Conservation (phyloP, 192 early-diverging fungal genomes). For the Coemansia sp. region DNA sequence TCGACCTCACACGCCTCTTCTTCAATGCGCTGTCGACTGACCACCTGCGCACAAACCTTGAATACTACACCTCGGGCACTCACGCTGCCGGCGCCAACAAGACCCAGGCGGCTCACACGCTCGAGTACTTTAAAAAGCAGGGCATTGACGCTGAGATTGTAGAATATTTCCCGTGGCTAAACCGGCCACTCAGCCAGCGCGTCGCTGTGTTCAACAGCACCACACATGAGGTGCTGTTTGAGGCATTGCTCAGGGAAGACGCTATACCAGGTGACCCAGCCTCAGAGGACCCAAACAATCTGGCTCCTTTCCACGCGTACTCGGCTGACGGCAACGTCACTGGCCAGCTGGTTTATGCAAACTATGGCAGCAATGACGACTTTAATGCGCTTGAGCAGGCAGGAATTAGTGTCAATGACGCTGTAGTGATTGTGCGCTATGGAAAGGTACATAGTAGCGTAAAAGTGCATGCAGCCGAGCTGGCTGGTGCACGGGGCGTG, state of each 20-base stretch:
- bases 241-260: constrained; percentile 60
- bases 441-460: constrained; percentile 56
- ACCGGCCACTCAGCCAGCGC: constrained; percentile 51
- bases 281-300: constrained; percentile 55
- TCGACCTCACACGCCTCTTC: constrained; percentile 44
- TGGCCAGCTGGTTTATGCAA: constrained; percentile 61
- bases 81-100: constrained; percentile 59
- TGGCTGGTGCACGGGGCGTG: constrained; percentile 56
- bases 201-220: constrained; percentile 55
- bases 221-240: constrained; percentile 45
- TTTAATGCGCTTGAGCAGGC: constrained; percentile 44
- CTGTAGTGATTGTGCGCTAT: constrained; percentile 60
- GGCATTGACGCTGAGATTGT: constrained; percentile 58
- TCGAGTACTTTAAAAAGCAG: constrained; percentile 46
- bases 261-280: constrained; percentile 61
- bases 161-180: constrained; percentile 60
- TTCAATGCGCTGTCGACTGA: constrained; percentile 43
- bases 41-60: constrained; percentile 42
- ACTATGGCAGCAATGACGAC: constrained; percentile 61
- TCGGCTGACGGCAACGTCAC: constrained; percentile 62
- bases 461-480: constrained; percentile 59
- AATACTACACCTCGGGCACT: constrained; percentile 57
- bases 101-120: constrained; percentile 55
- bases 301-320: constrained; percentile 64
- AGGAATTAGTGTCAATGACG: constrained; percentile 48